Percentiles rank a stretch among this genome's conserved stretches.
phyloP scores from a whole-genome alignment of 768 basidiomycete species.

The Tulasnella sp. region DNA sequence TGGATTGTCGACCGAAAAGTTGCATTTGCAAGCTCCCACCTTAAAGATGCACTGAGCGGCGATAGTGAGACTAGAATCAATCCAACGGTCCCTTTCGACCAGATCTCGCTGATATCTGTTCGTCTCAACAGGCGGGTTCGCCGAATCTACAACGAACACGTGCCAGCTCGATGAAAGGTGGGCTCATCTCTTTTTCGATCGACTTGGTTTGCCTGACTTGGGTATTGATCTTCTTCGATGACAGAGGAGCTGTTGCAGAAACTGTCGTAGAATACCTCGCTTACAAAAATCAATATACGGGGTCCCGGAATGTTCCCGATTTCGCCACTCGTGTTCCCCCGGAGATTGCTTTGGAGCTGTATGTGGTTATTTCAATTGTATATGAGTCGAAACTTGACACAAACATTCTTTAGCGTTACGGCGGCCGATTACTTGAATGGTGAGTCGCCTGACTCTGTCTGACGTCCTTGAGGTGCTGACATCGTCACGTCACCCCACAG shows the following conservation, averaged over 20 bases:
- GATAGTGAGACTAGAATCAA: not conserved
- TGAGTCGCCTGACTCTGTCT: constrained; percentile 22
- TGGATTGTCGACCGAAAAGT: constrained; percentile 75
- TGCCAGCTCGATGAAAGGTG: constrained; percentile 72
- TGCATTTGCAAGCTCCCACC: constrained; percentile 59
- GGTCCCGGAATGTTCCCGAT: constrained; percentile 77
- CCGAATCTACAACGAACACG: constrained; percentile 67
- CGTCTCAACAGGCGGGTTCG: constrained; percentile 56
- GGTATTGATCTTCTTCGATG: not conserved
- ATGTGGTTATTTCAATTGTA: constrained; percentile 39
- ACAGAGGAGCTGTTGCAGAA: constrained; percentile 65
- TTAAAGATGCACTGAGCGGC: constrained; percentile 28
- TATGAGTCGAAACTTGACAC: too few species aligned
- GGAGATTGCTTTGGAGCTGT: constrained; percentile 88
- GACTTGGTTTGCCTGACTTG: not conserved
- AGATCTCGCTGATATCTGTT: not conserved
- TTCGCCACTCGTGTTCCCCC: constrained; percentile 79
- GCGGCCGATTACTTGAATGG: constrained; percentile 41
- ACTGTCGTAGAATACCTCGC: constrained; percentile 87
- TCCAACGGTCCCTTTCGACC: not conserved
- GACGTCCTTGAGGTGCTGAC: not conserved
- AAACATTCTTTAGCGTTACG: constrained; percentile 35
- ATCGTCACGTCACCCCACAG: not conserved
- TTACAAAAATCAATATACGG: constrained; percentile 73
- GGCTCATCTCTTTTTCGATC: constrained; percentile 1